A percentile compares a stretch with the other conserved stretches of the same genome.
Conservation (phyloP, 164 flowering plant species). For the grape (Vitis vinifera) region DNA sequence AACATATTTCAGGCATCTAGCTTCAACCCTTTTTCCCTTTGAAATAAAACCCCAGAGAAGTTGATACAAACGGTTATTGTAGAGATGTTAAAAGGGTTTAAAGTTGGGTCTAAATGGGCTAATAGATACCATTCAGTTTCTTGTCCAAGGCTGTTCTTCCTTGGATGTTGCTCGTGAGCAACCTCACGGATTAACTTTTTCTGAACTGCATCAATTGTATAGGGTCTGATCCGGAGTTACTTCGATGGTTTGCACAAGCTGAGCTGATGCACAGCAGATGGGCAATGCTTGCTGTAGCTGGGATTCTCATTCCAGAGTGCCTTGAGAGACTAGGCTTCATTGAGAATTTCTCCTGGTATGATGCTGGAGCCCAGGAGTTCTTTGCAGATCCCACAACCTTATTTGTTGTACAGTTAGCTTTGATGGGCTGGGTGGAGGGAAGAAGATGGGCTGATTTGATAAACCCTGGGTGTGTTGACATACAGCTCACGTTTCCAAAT, state of each 20-base stretch:
- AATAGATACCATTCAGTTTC: no score
- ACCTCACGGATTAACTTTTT: not conserved
- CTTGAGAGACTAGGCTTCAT: constrained; percentile 63
- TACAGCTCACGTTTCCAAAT: constrained; percentile 62
- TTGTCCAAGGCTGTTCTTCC: no score
- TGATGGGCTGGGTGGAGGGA: constrained; percentile 94
- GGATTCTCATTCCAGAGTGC: constrained; percentile 82
- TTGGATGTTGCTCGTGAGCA: no score
- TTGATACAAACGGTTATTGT: no score
- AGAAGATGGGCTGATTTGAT: constrained; percentile 85
- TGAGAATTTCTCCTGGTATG: constrained; percentile 72
- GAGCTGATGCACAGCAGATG: constrained; percentile 83
- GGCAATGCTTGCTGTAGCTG: constrained; percentile 94
- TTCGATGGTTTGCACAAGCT: constrained; percentile 88
- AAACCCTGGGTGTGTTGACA: constrained; percentile 77
- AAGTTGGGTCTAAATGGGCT: no score
- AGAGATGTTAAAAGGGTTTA: no score
- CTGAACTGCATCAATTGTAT: not conserved
- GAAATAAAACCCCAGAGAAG: no score
- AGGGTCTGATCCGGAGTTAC: constrained; percentile 82
- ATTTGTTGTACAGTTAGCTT: constrained; percentile 58
- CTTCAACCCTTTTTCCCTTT: no score
- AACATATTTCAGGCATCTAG: no score
- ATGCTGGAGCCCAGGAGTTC: constrained; percentile 70
- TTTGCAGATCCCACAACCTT: constrained; percentile 75